Conservation (phyloP, 176 grass and related monocot genomes). For the Phoenix roebelenii region DNA sequence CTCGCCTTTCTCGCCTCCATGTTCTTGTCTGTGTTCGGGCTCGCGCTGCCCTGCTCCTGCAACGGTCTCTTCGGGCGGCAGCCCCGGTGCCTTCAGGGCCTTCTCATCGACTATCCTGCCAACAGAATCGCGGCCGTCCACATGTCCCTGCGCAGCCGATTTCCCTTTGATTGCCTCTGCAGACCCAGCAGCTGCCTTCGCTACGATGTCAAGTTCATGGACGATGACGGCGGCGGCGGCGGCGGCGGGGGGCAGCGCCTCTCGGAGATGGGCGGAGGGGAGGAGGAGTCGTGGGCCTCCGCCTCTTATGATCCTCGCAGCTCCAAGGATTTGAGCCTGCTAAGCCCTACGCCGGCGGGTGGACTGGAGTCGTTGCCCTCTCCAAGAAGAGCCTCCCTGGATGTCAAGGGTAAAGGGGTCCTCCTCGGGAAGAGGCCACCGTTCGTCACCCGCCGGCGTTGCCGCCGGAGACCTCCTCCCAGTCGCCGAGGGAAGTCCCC, state of each 20-base stretch:
- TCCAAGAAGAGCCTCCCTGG: not conserved
- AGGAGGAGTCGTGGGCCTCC: no score
- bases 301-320: no score
- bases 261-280: no score
- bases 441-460: not conserved
- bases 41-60: conserved; percentile 27
- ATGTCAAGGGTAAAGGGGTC: conserved; percentile 2
- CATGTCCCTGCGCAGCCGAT: conserved; percentile 16
- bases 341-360: no score
- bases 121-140: conserved; percentile 21
- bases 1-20: conserved; percentile 28
- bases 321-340: no score
- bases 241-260: no score
- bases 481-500: not conserved
- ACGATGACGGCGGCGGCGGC: no score
- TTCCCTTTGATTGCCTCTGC: conserved; percentile 12
- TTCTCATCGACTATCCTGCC: conserved; percentile 21
- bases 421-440: not conserved
- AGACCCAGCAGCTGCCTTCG: no score
- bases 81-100: conserved; percentile 13
- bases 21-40: conserved; percentile 34
- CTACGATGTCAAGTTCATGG: no score
- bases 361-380: not conserved
- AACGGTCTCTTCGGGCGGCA: conserved; percentile 1
- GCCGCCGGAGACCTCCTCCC: not conserved